Evolutionary conservation across 148 eudicot genomes (phyloP).

Genomic region (Camellia lanceoleosa): DNA sequence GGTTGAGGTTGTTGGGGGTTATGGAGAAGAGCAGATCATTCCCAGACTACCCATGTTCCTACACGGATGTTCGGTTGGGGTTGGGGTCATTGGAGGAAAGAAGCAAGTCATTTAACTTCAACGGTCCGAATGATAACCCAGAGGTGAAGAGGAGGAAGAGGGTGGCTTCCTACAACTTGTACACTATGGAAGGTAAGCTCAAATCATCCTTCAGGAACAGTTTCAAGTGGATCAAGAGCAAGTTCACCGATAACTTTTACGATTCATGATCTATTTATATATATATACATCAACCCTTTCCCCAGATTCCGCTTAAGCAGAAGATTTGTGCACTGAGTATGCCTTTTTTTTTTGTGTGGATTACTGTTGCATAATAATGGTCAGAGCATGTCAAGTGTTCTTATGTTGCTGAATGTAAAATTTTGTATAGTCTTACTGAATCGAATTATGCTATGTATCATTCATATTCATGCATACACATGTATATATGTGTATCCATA

Average conservation of each 20-base stretch:
- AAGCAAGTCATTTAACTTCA: constrained; percentile 62
- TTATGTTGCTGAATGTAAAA: background rate
- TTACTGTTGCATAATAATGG: no score
- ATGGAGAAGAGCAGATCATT: constrained; percentile 87
- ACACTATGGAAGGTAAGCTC: constrained; percentile 84
- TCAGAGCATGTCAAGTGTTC: background rate
- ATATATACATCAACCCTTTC: no score
- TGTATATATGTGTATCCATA: background rate
- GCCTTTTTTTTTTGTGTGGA: background rate
- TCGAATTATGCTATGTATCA: background rate
- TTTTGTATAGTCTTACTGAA: background rate
- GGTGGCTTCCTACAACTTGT: constrained; percentile 79
- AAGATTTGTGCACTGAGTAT: no score
- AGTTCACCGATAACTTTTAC: constrained; percentile 49
- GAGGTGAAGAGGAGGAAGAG: constrained; percentile 90
- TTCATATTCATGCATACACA: background rate
- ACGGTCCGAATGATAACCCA: constrained; percentile 67
- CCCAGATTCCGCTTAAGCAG: no score
- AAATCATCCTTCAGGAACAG: constrained; percentile 73
- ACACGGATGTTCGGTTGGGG: constrained; percentile 52
- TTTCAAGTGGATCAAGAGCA: constrained; percentile 93
- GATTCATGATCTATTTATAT: background rate
- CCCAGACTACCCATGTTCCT: constrained; percentile 54
- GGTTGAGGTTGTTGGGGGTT: background rate
- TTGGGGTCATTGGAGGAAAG: constrained; percentile 43